A percentile compares a stretch with the other conserved stretches of the same genome.
These are phyloP conservation scores for Citrullus amarus DNA, from an alignment of 306 rosid species.

Conservation along the genomic window DNA sequence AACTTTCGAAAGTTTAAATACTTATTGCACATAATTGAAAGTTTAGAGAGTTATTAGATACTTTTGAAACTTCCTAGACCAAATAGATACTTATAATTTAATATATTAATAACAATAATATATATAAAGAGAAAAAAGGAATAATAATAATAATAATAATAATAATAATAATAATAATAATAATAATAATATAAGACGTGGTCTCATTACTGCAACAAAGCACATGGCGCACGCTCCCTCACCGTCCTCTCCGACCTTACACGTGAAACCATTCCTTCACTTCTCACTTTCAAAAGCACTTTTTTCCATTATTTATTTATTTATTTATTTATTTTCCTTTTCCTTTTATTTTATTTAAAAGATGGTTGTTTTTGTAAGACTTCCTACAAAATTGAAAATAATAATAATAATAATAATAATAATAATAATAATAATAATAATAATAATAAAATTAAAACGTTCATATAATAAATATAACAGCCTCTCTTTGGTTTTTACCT, in stretches of 20 bases:
- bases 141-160: no score
- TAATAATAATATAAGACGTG: constrained; percentile 3
- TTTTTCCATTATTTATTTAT: no score
- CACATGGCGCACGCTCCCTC: constrained; percentile 75
- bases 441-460: background rate
- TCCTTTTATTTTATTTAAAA: background rate
- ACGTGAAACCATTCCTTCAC: constrained; percentile 20
- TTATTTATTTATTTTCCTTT: background rate
- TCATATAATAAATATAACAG: background rate
- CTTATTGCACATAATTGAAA: no score
- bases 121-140: no score
- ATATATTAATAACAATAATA: background rate
- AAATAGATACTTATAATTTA: no score
- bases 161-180: background rate
- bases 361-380: background rate
- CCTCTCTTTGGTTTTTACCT: background rate
- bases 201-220: constrained; percentile 42
- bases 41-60: no score
- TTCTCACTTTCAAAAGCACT: background rate
- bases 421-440: no score
- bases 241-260: constrained; percentile 25
- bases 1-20: no score
- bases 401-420: no score
- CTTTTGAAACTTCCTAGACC: no score
- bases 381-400: background rate